Base-by-base conservation (phyloP, 805 yeast genomes). In the Yamadazyma sp. region DNA sequence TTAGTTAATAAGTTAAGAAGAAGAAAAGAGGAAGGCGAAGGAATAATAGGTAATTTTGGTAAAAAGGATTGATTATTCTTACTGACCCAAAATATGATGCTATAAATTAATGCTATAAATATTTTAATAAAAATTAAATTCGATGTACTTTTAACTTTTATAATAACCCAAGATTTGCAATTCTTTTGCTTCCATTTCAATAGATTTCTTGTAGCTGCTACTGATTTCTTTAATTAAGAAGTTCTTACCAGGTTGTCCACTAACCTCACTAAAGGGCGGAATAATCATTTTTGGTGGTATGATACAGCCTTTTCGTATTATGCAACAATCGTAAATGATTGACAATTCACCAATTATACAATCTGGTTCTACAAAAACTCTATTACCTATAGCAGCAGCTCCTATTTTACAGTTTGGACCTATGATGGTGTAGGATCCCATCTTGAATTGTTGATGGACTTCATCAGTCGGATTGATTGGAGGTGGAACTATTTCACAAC, bases 191-290 rank as follows among this genome's bases (percentile, higher is more conserved):
- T 61, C 64, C 3, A 42, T 26, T 39, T 68, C 73, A 18, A 65
- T 58, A n/a, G 59, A 44, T 41, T 49, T 56, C 32, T 63, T 60
- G 38, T 54, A 66, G 23, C 66, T 53, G 15, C 49, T 49, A 33
- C 49, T 54, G 35, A 68, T 47, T 14, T 45, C 46, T 19, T 29
- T 47, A 3, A 66, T 42, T 11, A 11, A 14, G 25, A 58, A 64
- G 31, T 54, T 47, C n/a, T 30, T 32, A 3, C 71, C 70, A 1
- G 70, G 70, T 2, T 38, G 42, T 0, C 72, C 72, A 10, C 56
- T 45, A 3, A 75, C 80, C 19, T 62, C 54, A 23, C 75, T 63
- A 42, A 66, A 76, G 0, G 81, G 76, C 3, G 82, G 79, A n/a
- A 76, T 59, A 16, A 70, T 65, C 39, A 53, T 52, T 11, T 58